Base-by-base conservation (phyloP, 306 rosid genomes). In the Ormosia emarginata region DNA sequence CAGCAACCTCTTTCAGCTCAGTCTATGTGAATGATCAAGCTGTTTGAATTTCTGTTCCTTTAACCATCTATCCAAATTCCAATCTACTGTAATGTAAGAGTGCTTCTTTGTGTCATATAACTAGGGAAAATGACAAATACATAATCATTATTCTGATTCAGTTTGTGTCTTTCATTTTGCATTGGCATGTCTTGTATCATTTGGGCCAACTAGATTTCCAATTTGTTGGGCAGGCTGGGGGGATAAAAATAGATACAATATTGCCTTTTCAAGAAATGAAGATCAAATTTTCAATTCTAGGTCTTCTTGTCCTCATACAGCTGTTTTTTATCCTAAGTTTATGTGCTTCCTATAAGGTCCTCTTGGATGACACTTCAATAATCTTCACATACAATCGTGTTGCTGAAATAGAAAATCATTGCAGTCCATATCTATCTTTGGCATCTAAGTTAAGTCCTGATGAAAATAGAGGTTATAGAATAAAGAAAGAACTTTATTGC, bases 401-500 rank as follows among this genome's bases (percentile, higher is more conserved):
- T 13, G 33, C 36, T 55, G 76, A 79, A 67, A 41, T 79, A 39
- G 67, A 67, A 67, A 67, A 79, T 0, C 82, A 79, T 6, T 79
- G 67, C 40, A 39, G 34, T 8, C 56, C 74, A 67, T 67, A 12
- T 67, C 37, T 67, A 53, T 13, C 68, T 53, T 40, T 61, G 52
- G 39, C 76, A 53, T 40, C 46, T 14, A 8, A 53, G 6, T 67
- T 59, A 53, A 17, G 49, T 32, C 68, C 68, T 53, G 67, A 55
- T 52, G 44, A 24, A 1, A 55, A 53, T 78, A 41, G 75, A 53
- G 74, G 32, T 9, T 53, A 78, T 36, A 67, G 52, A 66, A 50
- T 67, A 10, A 3, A 41, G 14, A 79, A 34, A 37, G 37, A 79
- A 41, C 68, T 79, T 8, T 79, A 59, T 39, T 67, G 67, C 36